These are phyloP conservation scores for Leishmania aethiopica DNA, from an alignment of 208 protist genomes.

Conservation along the genomic window DNA sequence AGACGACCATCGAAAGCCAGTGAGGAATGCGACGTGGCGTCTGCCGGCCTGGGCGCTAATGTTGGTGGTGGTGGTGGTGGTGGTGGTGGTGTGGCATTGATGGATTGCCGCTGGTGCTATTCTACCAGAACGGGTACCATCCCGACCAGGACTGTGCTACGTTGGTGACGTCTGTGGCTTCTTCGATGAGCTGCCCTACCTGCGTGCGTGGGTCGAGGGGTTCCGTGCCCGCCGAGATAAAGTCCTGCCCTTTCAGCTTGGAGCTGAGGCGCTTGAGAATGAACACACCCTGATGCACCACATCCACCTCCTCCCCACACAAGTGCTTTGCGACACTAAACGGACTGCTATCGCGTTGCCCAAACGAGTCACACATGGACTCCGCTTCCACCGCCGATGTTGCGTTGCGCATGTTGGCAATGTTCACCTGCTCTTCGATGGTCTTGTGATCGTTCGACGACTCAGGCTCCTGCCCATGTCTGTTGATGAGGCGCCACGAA, in stretches of 20 bases:
- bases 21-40: neutral
- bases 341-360: conserved; percentile 22
- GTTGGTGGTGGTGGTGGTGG: neutral
- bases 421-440: conserved; percentile 75
- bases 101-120: no score
- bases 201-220: conserved; percentile 74
- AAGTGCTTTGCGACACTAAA: conserved; percentile 46
- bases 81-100: neutral
- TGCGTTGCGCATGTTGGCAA: conserved; percentile 37
- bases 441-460: conserved; percentile 70
- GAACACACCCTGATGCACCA: conserved; percentile 81
- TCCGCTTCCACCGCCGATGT: conserved; percentile 24
- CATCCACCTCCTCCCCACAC: conserved; percentile 71
- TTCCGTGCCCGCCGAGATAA: conserved; percentile 39
- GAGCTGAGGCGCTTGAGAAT: conserved; percentile 83
- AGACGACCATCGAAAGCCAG: neutral
- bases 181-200: conserved; percentile 80
- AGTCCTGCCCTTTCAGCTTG: conserved; percentile 85
- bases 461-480: conserved; percentile 71
- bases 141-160: conserved; percentile 91
- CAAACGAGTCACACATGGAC: conserved; percentile 40
- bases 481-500: conserved; percentile 97
- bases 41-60: neutral
- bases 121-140: conserved; percentile 92
- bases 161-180: conserved; percentile 86